Evolutionary conservation across 176 grass and related monocot species (phyloP), one percentile per base, ranked within the genome.

Genomic region (Oryza nivara): DNA sequence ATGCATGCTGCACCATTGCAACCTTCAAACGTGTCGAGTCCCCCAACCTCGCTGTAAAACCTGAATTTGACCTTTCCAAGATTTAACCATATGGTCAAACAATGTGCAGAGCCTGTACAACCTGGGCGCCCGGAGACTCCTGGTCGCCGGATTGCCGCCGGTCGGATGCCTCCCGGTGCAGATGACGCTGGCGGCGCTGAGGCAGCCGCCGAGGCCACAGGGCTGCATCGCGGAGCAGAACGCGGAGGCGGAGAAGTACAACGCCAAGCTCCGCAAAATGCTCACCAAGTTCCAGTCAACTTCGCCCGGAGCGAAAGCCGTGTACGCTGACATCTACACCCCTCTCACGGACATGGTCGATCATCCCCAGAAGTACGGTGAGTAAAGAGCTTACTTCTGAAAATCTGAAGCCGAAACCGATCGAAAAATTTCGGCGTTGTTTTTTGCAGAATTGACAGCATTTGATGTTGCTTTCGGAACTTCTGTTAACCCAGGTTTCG

Each of bases 121-220:
- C 0, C 35, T 80, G 70, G 87, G 87, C 2, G 75, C 75, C 2
- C 67, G 87, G 54, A 79, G 77, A 54, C 36, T 88, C 40, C 58
- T 82, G 54, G 81, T 80, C 60, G 81, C 75, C 8, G 81, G 81
- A 22, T 46, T 89, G 71, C 68, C 82, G 71, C 81, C 87, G 46
- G 22, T 84, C 0, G 87, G 87, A 17, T 89, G 87, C 69, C 81
- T 84, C 35, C 87, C 87, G 22, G 0, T 89, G 32, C 87, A 89
- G 76, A 67, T 89, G 43, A 89, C 81, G 20, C 36, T 74, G 2
- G 72, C 54, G 6, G 73, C 67, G 32, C 30, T 80, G 58, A 58
- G 11, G 81, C 63, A 36, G 56, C 45, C 60, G 38, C 14, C 46
- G 23, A 36, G 38, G 47, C 7, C 73, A 2, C 80, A 63, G 30